Evolutionary conservation across 139 green algal species (phyloP), one percentile per base, ranked within the genome.

Genomic region (Marvania coccoides): DNA sequence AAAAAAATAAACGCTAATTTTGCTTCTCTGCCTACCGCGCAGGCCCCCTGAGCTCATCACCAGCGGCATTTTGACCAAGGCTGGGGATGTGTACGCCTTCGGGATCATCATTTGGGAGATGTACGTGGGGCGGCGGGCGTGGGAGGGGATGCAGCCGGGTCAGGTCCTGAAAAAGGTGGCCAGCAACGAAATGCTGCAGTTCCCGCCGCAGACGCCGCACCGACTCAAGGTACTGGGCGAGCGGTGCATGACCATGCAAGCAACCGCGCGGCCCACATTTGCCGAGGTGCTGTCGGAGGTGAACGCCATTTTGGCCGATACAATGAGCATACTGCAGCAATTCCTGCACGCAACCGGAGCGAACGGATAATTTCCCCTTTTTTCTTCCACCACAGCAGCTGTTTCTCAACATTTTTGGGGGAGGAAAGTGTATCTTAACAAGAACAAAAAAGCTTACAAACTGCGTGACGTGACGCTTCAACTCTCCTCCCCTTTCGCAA

Each of bases 51-150:
- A 77, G 57, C 56, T 77, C 4, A 77, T 77, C 37, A 73, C 42
- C 35, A 46, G 62, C 12, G 72, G 68, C 5, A 53, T 79, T 7
- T 30, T 79, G 35, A 79, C 67, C 36, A 76, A 71, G 35, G 58
- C 72, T 10, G 71, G 30, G 0, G 74, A 81, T 57, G 64, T 80
- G 47, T 81, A 81, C 59, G 74, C 74, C 3, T 81, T 81, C 68
- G 74, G 74, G 2, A 63, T 81, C 15, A 72, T 81, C 33, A 39
- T 63, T 6, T 81, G 74, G 74, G 71, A 81, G 51, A 64, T 81
- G 10, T 70, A 76, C 24, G 48, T 39, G 23, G 71, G 71, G n/a
- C 36, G 61, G 63, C 63, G 75, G 8, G 65, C 74, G 2, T 81
- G 74, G 74, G 65, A 73, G 1, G 74, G 74, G n/a, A 33, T 81